Evolutionary conservation across 2,329 filamentous ascomycete genomes (phyloP).

Genomic region (Diaporthe ampelina): DNA sequence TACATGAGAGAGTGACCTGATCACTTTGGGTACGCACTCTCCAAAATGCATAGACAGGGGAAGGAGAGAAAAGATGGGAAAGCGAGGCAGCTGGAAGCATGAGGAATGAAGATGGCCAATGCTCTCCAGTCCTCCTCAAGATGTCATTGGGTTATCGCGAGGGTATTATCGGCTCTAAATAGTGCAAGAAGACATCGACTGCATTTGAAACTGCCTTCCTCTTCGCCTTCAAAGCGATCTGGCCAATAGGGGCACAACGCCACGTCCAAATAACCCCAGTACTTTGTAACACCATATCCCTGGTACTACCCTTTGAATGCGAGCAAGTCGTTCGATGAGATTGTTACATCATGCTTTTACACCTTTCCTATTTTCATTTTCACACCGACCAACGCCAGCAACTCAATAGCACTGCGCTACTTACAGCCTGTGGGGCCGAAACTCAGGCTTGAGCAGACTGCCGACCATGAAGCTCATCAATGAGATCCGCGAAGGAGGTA

Average conservation of each 20-base stretch:
- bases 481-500: conserved; percentile 51
- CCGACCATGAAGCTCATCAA: conserved; percentile 58
- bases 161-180: neutral
- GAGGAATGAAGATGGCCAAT: too few species aligned
- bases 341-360: neutral
- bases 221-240: neutral
- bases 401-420: neutral
- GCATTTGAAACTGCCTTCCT: neutral
- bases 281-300: neutral
- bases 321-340: neutral
- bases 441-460: conserved; percentile 5
- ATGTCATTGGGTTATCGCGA: neutral
- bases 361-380: neutral
- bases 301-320: neutral
- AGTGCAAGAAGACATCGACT: neutral
- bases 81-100: neutral
- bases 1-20: neutral
- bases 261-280: neutral
- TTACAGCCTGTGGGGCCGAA: neutral
- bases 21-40: neutral
- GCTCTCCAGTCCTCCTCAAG: neutral
- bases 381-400: neutral
- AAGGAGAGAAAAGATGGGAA: neutral
- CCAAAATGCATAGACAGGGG: neutral
- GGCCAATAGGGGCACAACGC: neutral